A percentile compares a stretch with the other conserved stretches of the same genome.
Evolutionary conservation across 1,284 basidiomycete species (phyloP).

Genomic region (Porphyrellus sp.): DNA sequence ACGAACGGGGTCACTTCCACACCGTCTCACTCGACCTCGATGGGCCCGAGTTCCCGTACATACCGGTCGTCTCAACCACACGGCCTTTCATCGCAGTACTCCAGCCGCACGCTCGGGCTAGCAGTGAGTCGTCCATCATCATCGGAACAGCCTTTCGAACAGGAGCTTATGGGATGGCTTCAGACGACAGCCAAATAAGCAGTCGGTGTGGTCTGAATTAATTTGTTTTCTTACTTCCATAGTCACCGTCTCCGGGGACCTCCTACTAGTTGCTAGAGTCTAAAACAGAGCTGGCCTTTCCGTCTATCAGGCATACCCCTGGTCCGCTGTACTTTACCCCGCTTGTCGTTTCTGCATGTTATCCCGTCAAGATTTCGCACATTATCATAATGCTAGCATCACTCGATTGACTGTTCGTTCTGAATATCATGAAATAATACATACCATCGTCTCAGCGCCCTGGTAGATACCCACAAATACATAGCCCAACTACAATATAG

Average conservation of each 20-base stretch:
- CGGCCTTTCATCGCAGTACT: conserved; percentile 49
- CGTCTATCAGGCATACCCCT: conserved; percentile 36
- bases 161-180: conserved; percentile 39
- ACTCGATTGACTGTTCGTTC: conserved; percentile 37
- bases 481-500: not conserved
- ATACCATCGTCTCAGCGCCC: not conserved
- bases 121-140: conserved; percentile 40
- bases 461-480: not conserved
- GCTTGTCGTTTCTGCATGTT: conserved; percentile 31
- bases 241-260: conserved; percentile 19
- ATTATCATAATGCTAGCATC: conserved; percentile 41
- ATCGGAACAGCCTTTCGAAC: conserved; percentile 36
- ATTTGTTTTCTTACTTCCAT: conserved; percentile 8
- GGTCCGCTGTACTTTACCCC: conserved; percentile 45
- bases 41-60: conserved; percentile 50
- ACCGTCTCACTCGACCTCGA: conserved; percentile 48
- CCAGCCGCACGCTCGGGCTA: conserved; percentile 54
- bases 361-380: conserved; percentile 35
- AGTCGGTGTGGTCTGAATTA: conserved; percentile 12
- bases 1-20: conserved; percentile 54
- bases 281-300: conserved; percentile 38
- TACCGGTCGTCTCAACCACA: conserved; percentile 54
- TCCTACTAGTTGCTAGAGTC: conserved; percentile 31
- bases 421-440: not conserved
- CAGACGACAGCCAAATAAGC: conserved; percentile 49